phyloP scores from a whole-genome alignment of 2,329 filamentous ascomycete species.

The Exophiala xenobiotica region DNA sequence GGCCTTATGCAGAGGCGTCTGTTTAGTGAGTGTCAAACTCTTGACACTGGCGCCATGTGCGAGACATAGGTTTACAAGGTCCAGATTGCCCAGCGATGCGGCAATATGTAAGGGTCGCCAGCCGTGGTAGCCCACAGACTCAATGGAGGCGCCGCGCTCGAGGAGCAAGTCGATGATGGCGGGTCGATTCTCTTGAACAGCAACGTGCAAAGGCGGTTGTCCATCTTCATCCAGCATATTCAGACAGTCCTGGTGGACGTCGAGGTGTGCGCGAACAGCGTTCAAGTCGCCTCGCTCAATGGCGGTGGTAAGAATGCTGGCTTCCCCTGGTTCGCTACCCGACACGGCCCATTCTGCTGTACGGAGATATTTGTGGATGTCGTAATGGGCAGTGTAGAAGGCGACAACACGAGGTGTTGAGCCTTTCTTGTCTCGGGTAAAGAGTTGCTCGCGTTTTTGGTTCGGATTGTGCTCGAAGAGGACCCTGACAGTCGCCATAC shows the following conservation, averaged over 20 bases:
- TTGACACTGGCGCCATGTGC: constrained; percentile 18
- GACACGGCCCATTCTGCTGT: constrained; percentile 19
- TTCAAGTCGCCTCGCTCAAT: constrained; percentile 25
- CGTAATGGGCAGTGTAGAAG: constrained; percentile 29
- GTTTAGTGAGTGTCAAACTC: constrained; percentile 21
- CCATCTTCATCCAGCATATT: constrained; percentile 24
- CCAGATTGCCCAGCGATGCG: constrained; percentile 26
- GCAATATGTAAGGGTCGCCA: constrained; percentile 30
- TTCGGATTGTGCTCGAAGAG: constrained; percentile 25
- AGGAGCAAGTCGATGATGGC: constrained; percentile 26
- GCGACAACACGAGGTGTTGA: constrained; percentile 26
- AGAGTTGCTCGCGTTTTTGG: constrained; percentile 18
- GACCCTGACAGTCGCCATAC: constrained; percentile 14
- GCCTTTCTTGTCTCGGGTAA: constrained; percentile 19
- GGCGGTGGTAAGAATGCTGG: constrained; percentile 16
- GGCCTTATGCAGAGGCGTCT: constrained; percentile 29
- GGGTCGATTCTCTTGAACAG: constrained; percentile 19
- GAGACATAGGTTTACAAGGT: constrained; percentile 25
- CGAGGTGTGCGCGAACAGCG: constrained; percentile 11
- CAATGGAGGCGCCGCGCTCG: constrained; percentile 25
- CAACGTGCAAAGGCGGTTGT: constrained; percentile 27
- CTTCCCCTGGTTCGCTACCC: constrained; percentile 10
- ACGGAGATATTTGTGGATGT: constrained; percentile 30
- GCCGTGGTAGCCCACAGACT: constrained; percentile 26
- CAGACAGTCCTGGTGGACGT: constrained; percentile 10